Percentiles rank a stretch among this genome's conserved stretches.
phyloP scores from a whole-genome alignment of 2,329 filamentous ascomycete species.

The Pseudogymnoascus destructans region DNA sequence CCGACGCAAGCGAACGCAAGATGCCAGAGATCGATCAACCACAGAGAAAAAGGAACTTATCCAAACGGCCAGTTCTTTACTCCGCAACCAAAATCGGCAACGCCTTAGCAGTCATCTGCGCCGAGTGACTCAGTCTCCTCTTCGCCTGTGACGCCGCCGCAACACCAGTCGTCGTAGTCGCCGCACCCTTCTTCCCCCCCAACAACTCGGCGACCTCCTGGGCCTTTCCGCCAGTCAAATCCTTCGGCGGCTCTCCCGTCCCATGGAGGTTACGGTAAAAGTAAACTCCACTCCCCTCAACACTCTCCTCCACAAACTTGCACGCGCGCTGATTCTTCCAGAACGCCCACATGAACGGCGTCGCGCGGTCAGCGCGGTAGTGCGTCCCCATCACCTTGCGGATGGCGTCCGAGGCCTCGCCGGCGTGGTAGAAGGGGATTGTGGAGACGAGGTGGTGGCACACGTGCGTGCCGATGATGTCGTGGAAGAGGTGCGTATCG shows the following conservation, averaged over 20 bases:
- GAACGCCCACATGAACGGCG: slow-evolving; percentile 21
- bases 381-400: slow-evolving; percentile 38
- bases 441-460: slow-evolving; percentile 47
- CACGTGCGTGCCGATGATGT: slow-evolving; percentile 49
- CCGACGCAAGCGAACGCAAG: background rate
- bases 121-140: background rate
- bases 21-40: background rate
- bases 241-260: background rate
- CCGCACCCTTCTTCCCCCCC: background rate
- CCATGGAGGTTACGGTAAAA: slow-evolving; percentile 23
- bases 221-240: background rate
- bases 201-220: background rate
- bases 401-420: slow-evolving; percentile 42
- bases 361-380: slow-evolving; percentile 33
- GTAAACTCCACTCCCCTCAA: slow-evolving; percentile 25
- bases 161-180: background rate
- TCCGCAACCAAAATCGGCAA: background rate
- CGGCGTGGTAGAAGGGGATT: slow-evolving; percentile 46
- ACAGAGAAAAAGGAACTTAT: background rate
- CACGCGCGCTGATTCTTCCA: slow-evolving; percentile 22
- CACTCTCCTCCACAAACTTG: slow-evolving; percentile 22
- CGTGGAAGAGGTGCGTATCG: slow-evolving; percentile 48
- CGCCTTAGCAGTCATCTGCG: slow-evolving; percentile 5
- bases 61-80: background rate
- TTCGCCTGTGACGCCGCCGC: background rate